phyloP scores from a whole-genome alignment of 2,329 filamentous ascomycete species.

The Colletotrichum lupini region DNA sequence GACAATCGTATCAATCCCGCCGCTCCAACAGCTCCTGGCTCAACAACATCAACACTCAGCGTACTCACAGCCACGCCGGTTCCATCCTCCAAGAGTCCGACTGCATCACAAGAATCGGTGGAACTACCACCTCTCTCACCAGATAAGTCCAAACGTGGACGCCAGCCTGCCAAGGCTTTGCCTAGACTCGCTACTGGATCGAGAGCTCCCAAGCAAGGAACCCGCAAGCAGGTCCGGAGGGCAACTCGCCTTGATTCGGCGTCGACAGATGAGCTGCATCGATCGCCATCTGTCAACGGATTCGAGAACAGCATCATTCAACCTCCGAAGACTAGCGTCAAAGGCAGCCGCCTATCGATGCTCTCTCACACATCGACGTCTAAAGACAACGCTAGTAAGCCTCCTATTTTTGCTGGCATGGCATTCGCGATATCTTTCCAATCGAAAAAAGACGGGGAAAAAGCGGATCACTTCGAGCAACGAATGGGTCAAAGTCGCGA shows the following conservation, averaged over 20 bases:
- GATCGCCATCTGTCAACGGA: slow-evolving; percentile 49
- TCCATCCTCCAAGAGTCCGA: slow-evolving; percentile 49
- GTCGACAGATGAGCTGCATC: slow-evolving; percentile 61
- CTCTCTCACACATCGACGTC: slow-evolving; percentile 22
- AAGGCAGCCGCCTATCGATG: slow-evolving; percentile 28
- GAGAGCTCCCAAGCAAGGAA: slow-evolving; percentile 32
- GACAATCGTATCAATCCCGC: neutral
- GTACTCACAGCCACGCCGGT: slow-evolving; percentile 52
- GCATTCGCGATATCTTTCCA: slow-evolving; percentile 86
- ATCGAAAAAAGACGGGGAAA: slow-evolving; percentile 60
- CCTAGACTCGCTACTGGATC: slow-evolving; percentile 1
- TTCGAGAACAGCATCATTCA: slow-evolving; percentile 50
- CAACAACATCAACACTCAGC: slow-evolving; percentile 54
- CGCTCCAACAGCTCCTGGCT: slow-evolving; percentile 17
- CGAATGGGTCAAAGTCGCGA: slow-evolving; percentile 52
- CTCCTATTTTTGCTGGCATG: slow-evolving; percentile 79
- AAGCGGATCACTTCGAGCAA: slow-evolving; percentile 58
- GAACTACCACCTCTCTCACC: slow-evolving; percentile 26
- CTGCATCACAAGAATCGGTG: slow-evolving; percentile 47
- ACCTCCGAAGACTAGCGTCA: slow-evolving; percentile 40
- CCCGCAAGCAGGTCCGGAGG: slow-evolving; percentile 30
- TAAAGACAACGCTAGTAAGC: slow-evolving; percentile 8
- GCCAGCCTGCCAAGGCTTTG: slow-evolving; percentile 2
- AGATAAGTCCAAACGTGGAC: slow-evolving; percentile 16
- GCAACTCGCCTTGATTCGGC: slow-evolving; percentile 49